phyloP scores from a whole-genome alignment of 352 stramenopile genomes.

The Saprolegnia parasitica region DNA sequence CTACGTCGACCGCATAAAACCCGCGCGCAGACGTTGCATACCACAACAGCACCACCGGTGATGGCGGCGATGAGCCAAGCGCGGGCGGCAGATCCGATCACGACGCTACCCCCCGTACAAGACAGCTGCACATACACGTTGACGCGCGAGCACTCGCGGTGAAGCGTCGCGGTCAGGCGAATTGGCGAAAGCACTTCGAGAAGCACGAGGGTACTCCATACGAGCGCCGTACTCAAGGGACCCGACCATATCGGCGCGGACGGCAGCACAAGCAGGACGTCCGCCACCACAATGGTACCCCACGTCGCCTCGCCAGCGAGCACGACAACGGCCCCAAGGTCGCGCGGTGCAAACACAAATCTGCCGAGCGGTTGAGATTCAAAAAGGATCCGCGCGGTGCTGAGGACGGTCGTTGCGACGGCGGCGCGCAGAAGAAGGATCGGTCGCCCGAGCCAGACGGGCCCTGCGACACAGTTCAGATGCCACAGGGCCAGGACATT shows the following conservation, averaged over 20 bases:
- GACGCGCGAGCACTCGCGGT: not conserved
- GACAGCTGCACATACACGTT: not conserved
- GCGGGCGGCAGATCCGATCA: not conserved
- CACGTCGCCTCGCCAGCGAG: slow-evolving; percentile 9
- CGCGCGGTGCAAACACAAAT: not conserved
- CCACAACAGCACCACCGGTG: no score
- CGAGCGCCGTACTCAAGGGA: not conserved
- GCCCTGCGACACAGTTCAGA: slow-evolving; percentile 21
- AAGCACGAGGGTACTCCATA: not conserved
- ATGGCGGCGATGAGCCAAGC: not conserved
- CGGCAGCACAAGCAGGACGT: not conserved
- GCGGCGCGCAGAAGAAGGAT: slow-evolving; percentile 17
- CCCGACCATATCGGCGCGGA: not conserved
- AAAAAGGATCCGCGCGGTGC: slow-evolving; percentile 3
- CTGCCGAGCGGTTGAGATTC: not conserved
- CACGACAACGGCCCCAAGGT: not conserved
- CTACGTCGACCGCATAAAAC: no score
- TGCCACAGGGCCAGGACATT: not conserved
- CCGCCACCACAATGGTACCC: not conserved
- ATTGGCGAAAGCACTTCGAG: not conserved
- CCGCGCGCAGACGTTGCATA: no score
- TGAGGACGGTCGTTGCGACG: slow-evolving; percentile 6
- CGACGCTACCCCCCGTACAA: not conserved
- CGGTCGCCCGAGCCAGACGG: slow-evolving; percentile 23
- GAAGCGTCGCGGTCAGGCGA: not conserved